A percentile compares a stretch with the other conserved stretches of the same genome.
These are phyloP conservation scores for Lanmaoa pseudosensibilis DNA, from an alignment of 768 basidiomycete species.

Conservation along the genomic window DNA sequence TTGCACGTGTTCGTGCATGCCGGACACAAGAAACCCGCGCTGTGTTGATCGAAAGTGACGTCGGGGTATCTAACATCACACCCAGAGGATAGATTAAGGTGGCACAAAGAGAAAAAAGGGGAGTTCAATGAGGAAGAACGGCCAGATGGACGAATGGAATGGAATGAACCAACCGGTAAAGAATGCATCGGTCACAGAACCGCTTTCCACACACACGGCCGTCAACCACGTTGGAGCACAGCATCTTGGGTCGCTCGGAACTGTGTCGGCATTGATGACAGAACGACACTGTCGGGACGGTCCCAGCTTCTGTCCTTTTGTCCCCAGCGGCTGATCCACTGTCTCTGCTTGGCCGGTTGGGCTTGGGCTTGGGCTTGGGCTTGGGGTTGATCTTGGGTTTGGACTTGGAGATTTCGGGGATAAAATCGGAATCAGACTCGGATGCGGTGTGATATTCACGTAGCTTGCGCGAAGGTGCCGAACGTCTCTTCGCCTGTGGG, in stretches of 20 bases:
- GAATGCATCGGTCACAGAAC: slow-evolving; percentile 38
- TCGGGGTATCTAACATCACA: slow-evolving; percentile 37
- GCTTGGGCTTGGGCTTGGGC: neutral
- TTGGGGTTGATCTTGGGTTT: neutral
- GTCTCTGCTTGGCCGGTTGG: slow-evolving; percentile 1
- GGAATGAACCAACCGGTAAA: slow-evolving; percentile 29
- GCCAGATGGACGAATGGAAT: neutral
- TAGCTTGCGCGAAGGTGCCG: slow-evolving; percentile 19
- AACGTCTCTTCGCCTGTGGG: slow-evolving; percentile 1
- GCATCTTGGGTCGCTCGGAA: slow-evolving; percentile 35
- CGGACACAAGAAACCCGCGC: slow-evolving; percentile 43
- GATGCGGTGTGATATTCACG: slow-evolving; percentile 1
- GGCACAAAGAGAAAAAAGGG: neutral
- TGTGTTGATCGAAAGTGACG: slow-evolving; percentile 35
- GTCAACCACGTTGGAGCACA: slow-evolving; percentile 26
- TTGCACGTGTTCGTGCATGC: slow-evolving; percentile 46
- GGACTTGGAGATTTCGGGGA: slow-evolving; percentile 11
- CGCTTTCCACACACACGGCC: slow-evolving; percentile 31
- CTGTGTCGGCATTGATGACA: slow-evolving; percentile 41
- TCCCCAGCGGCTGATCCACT: neutral
- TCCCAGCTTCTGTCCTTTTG: neutral
- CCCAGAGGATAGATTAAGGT: neutral
- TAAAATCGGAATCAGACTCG: slow-evolving; percentile 16
- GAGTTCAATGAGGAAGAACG: slow-evolving; percentile 4
- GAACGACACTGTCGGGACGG: slow-evolving; percentile 10